Conservation (phyloP, 768 basidiomycete genomes). For the Kwoniella heveanensis region DNA sequence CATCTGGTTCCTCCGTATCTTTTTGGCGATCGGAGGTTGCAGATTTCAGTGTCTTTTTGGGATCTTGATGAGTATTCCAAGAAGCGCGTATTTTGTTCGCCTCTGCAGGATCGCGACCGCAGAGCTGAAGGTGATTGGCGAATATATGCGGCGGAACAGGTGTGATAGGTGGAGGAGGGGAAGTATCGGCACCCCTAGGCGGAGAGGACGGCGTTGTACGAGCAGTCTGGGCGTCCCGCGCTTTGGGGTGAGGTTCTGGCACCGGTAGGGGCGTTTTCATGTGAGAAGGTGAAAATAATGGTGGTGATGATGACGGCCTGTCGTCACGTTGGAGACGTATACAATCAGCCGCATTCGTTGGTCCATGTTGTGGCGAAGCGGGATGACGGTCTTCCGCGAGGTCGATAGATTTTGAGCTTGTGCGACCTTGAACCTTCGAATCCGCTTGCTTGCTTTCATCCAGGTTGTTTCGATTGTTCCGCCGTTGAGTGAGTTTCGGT, state of each 20-base stretch:
- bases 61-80: slow-evolving; percentile 19
- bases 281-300: not conserved
- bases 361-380: not conserved
- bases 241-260: not conserved
- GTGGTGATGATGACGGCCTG: not conserved
- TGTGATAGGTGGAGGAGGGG: slow-evolving; percentile 25
- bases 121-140: slow-evolving; percentile 24
- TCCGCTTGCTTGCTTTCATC: not conserved
- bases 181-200: not conserved
- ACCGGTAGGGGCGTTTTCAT: not conserved
- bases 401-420: not conserved
- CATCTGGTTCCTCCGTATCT: not conserved
- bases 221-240: not conserved
- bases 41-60: slow-evolving; percentile 1
- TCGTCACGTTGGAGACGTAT: too few species aligned
- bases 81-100: slow-evolving; percentile 22
- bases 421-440: not conserved
- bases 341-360: too few species aligned
- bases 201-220: slow-evolving; percentile 1
- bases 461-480: not conserved
- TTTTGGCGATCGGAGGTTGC: not conserved
- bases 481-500: not conserved
- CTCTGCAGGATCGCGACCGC: slow-evolving; percentile 25
- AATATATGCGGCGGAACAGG: slow-evolving; percentile 32
- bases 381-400: not conserved